Base-by-base conservation (phyloP, 169 alveolate species). In the Cardiosporidium cionae region DNA sequence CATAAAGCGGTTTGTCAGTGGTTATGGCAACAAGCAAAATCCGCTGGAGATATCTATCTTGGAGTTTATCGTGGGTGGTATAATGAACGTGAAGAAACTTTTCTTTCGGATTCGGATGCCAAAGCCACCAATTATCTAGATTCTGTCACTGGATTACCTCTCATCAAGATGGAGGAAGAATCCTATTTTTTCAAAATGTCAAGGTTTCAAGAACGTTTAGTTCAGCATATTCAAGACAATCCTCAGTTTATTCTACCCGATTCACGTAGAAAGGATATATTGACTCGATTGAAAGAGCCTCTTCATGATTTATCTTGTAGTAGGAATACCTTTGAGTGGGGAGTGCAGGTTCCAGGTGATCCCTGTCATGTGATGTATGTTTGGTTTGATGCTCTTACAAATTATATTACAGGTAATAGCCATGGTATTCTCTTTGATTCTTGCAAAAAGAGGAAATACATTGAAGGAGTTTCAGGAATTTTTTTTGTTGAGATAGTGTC, bases 351-450 rank as follows among this genome's bases (percentile, higher is more conserved):
- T 29, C 84, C 86, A 3, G 80, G 53, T 0, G 81, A 76, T 35
- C 77, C 52, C 3, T 73, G 78, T 23, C 97, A 94, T 75, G 97
- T 94, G 31, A 94, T 94, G 97, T 94, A 94, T 83, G 98, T 94
- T 22, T 94, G 98, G 98, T 92, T 91, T 81, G 98, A 94, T 71
- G 98, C 98, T 6, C 74, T 94, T 71, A 79, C 92, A 44, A 91
- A 91, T 83, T 94, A 94, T 74, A 36, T 87, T 74, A 76, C 92
- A 37, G 93, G 88, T 32, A 33, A 68, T 44, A 2, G 31, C n/a
- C n/a, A 44, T 44, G 16, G 58, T n/a, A 44, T 44, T 44, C 58
- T 44, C n/a, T 44, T 44, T 16, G n/a, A 44, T 16, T 44, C 58
- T n/a, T n/a, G n/a, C n/a, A n/a, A n/a, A n/a, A n/a, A n/a, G n/a